These are phyloP conservation scores for sunflower (Helianthus annuus) DNA, from an alignment of 129 eudicot genomes.

Conservation along the genomic window HanXRQr2.0-SUNRISE NC_035442.2:64989777-64990276, in stretches of 20 bases:
- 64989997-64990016: conserved; percentile 82
- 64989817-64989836: too few species aligned
- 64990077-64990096: conserved; percentile 87
- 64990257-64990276: conserved; percentile 94
- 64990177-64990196: conserved; percentile 93
- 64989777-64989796: too few species aligned
- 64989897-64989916: too few species aligned
- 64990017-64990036: conserved; percentile 98
- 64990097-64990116: neutral
- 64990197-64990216: conserved; percentile 92
- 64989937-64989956: conserved; percentile 9
- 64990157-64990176: neutral
- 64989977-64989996: conserved; percentile 59
- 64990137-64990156: conserved; percentile 2
- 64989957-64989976: conserved; percentile 21
- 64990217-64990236: conserved; percentile 98
- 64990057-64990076: conserved; percentile 96
- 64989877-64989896: too few species aligned
- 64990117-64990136: neutral
- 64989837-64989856: too few species aligned
- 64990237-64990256: conserved; percentile 98
- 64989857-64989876: too few species aligned
- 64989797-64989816: too few species aligned
- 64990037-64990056: conserved; percentile 99
- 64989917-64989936: too few species aligned